phyloP scores from a whole-genome alignment of 2,329 filamentous ascomycete genomes.

The Dendrostoma leiphaemia region DNA sequence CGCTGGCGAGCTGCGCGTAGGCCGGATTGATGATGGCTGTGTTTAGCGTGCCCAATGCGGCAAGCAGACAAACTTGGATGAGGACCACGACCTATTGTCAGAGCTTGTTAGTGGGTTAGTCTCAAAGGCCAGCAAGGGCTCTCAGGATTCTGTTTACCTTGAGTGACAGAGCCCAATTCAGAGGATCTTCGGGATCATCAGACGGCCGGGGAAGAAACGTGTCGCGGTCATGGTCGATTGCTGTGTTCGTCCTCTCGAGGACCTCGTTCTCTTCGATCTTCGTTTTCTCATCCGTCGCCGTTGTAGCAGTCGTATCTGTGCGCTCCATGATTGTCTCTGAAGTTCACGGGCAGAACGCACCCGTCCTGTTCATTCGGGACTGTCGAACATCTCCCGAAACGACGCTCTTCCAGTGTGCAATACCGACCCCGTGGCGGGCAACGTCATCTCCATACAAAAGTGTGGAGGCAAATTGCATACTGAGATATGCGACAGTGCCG shows the following conservation, averaged over 20 bases:
- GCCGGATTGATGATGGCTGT: conserved; percentile 26
- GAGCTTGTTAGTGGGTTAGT: not conserved
- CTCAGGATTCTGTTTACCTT: not conserved
- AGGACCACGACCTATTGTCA: conserved; percentile 25
- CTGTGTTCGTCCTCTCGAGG: not conserved
- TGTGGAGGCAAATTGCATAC: too few species aligned
- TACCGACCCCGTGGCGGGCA: too few species aligned
- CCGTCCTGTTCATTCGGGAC: too few species aligned
- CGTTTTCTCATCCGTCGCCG: not conserved
- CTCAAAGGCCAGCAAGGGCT: too few species aligned
- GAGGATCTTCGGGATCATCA: conserved; percentile 2
- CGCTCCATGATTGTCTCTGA: too few species aligned
- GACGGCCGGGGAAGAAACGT: conserved; percentile 5
- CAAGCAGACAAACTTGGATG: conserved; percentile 28
- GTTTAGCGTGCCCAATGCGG: conserved; percentile 25
- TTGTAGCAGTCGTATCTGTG: too few species aligned
- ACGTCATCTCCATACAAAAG: too few species aligned
- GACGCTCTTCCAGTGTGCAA: too few species aligned
- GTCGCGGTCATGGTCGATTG: conserved; percentile 1
- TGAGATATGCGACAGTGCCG: too few species aligned
- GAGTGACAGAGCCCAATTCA: conserved; percentile 10
- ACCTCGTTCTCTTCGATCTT: not conserved
- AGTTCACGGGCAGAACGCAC: too few species aligned
- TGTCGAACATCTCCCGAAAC: too few species aligned
- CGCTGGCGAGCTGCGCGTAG: conserved; percentile 22